A percentile compares a stretch with the other conserved stretches of the same genome.
Conservation (phyloP, 2,329 filamentous ascomycete genomes). For the Tricladium varicosporioides region DNA sequence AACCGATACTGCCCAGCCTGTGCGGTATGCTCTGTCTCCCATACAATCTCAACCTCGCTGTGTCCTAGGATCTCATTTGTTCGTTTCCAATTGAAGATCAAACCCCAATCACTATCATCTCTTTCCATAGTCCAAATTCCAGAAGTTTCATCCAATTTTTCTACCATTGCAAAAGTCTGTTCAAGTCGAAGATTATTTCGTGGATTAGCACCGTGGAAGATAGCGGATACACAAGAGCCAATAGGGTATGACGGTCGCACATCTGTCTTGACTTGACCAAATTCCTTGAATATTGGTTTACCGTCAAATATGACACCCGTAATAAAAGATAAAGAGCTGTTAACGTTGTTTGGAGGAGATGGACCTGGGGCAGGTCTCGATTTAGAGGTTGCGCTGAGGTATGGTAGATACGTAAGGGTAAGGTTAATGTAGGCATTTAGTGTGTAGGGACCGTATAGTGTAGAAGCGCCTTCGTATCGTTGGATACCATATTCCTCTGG, state of each 20-base stretch:
- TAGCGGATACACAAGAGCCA: conserved; percentile 62
- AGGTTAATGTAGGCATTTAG: conserved; percentile 85
- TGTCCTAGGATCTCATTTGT: conserved; percentile 66
- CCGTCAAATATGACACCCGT: conserved; percentile 72
- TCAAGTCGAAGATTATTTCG: conserved; percentile 81
- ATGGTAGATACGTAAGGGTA: conserved; percentile 66
- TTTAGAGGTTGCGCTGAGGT: conserved; percentile 53
- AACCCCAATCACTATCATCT: conserved; percentile 77
- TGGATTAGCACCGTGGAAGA: conserved; percentile 84
- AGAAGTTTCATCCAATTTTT: conserved; percentile 52
- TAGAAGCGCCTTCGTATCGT: conserved; percentile 90
- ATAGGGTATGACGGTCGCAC: conserved; percentile 47
- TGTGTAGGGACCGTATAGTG: conserved; percentile 78
- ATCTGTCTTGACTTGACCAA: conserved; percentile 58
- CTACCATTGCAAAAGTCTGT: conserved; percentile 73
- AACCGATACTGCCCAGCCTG: conserved; percentile 70
- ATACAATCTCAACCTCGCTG: conserved; percentile 75
- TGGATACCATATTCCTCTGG: conserved; percentile 80
- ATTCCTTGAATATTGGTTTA: conserved; percentile 50
- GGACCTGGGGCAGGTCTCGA: conserved; percentile 49
- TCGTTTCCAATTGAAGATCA: conserved; percentile 77
- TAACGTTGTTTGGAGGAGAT: conserved; percentile 75
- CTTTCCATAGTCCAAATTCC: conserved; percentile 57
- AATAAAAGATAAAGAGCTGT: conserved; percentile 74
- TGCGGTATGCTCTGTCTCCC: conserved; percentile 67